Conservation (phyloP, 148 eudicot genomes). For the Amaranthus palmeri region DNA sequence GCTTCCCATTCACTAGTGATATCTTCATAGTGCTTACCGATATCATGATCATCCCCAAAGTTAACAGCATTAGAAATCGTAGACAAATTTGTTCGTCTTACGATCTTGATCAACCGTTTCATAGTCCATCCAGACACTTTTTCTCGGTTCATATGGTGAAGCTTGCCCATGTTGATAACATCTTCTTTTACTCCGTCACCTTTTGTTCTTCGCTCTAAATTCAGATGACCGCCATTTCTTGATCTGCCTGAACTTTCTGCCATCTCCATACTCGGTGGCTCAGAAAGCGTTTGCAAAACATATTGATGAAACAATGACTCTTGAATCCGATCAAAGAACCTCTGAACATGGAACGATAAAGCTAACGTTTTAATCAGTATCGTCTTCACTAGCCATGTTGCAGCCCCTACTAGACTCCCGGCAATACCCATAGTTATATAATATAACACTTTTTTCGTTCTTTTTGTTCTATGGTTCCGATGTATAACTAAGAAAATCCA, state of each 20-base stretch:
- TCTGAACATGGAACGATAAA: constrained; percentile 61
- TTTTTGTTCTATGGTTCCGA: constrained; percentile 34
- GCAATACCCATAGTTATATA: constrained; percentile 58
- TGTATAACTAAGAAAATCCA: constrained; percentile 58
- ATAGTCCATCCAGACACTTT: constrained; percentile 83
- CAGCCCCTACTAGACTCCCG: constrained; percentile 60
- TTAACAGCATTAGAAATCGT: constrained; percentile 53
- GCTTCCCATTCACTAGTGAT: constrained; percentile 79
- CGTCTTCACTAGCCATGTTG: constrained; percentile 68
- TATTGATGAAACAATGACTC: constrained; percentile 71
- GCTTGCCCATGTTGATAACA: constrained; percentile 64
- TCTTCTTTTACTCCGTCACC: constrained; percentile 43
- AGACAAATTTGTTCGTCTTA: constrained; percentile 44
- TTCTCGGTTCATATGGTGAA: constrained; percentile 55
- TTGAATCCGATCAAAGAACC: constrained; percentile 81
- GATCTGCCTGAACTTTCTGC: constrained; percentile 21
- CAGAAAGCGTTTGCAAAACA: constrained; percentile 65
- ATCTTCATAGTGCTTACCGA: constrained; percentile 30
- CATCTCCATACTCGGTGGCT: constrained; percentile 40
- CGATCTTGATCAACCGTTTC: constrained; percentile 56
- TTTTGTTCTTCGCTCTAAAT: constrained; percentile 35
- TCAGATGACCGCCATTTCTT: constrained; percentile 24
- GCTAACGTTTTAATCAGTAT: constrained; percentile 58
- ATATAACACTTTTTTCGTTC: constrained; percentile 36
- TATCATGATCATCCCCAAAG: constrained; percentile 39